Evolutionary conservation across 495 filamentous ascomycete genomes (phyloP), one percentile per base, ranked within the genome.

Genomic region (Annulohypoxylon nitens): DNA sequence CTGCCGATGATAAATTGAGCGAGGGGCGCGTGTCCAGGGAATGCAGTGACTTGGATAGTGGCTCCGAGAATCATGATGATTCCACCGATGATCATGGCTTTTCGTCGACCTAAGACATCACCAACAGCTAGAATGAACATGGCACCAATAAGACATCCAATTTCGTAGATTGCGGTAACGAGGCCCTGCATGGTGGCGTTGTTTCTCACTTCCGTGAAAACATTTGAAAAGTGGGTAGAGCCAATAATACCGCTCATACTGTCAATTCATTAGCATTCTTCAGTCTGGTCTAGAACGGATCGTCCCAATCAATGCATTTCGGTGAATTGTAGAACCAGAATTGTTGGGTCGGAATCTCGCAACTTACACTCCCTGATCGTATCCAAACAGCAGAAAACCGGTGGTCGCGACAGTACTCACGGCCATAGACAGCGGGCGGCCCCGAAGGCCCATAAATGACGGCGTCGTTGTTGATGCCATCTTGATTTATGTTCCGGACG

Each of bases 121-220:
- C 92, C 93, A 55, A 88, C 84, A 37, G 84, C 81, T 41, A 95
- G 82, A 20, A 92, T 90, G 60, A 89, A 89, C 61, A 95, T 87
- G 51, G 93, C 92, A 45, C 93, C 93, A 9, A 87, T 77, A 16
- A 95, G 80, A 81, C 93, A 95, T 23, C 92, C 93, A 41, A 95
- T 85, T 74, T 95, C 92, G 77, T 95, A 96, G 48, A 97, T 92
- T 2, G 93, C 91, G 2, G 93, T 95, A 12, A 95, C 91, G 18
- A 92, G 83, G 33, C 91, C 93, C 78, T 95, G 92, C 88, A 93
- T 93, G 1, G 89, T 90, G 4, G 89, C 81, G 74, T 93, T 83
- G 71, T 85, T 81, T 57, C 85, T 85, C 0, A 91, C 92, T 47
- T 89, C 89, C 11, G 88, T 87, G 75, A 95, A 93, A 14, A 90